A percentile compares a stretch with the other conserved stretches of the same genome.
Evolutionary conservation across 2,329 filamentous ascomycete species (phyloP).

Genomic region (Colletotrichum melonis): DNA sequence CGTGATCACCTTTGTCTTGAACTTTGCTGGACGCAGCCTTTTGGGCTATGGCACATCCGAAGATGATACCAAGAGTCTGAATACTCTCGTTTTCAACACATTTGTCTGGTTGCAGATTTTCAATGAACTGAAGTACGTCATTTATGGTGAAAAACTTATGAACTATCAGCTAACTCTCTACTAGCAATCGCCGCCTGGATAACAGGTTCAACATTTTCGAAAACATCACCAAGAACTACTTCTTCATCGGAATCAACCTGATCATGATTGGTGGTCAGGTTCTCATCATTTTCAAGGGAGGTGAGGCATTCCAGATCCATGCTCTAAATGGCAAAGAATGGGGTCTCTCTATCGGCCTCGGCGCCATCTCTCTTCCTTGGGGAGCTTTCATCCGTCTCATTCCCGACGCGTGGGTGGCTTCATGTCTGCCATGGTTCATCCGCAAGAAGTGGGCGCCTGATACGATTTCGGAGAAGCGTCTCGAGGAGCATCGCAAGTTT

Average conservation of each 20-base stretch:
- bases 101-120: constrained; percentile 89
- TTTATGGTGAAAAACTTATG: background rate
- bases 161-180: constrained; percentile 44
- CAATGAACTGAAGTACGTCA: constrained; percentile 57
- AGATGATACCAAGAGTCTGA: constrained; percentile 59
- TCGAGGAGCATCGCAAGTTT: constrained; percentile 34
- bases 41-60: constrained; percentile 14
- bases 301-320: constrained; percentile 76
- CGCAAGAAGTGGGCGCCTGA: constrained; percentile 41
- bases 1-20: constrained; percentile 58
- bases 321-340: constrained; percentile 77
- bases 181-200: constrained; percentile 81
- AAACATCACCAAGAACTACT: constrained; percentile 80
- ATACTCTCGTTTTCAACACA: constrained; percentile 84
- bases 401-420: constrained; percentile 68
- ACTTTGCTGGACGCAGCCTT: constrained; percentile 21
- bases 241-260: constrained; percentile 83
- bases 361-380: constrained; percentile 79
- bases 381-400: constrained; percentile 78
- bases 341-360: constrained; percentile 84
- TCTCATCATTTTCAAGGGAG: constrained; percentile 86
- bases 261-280: constrained; percentile 88
- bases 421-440: constrained; percentile 42
- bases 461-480: constrained; percentile 37
- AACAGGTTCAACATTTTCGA: constrained; percentile 92